phyloP scores from a whole-genome alignment of 1,139 yeast genomes.

The Ogataea hybrid region DNA sequence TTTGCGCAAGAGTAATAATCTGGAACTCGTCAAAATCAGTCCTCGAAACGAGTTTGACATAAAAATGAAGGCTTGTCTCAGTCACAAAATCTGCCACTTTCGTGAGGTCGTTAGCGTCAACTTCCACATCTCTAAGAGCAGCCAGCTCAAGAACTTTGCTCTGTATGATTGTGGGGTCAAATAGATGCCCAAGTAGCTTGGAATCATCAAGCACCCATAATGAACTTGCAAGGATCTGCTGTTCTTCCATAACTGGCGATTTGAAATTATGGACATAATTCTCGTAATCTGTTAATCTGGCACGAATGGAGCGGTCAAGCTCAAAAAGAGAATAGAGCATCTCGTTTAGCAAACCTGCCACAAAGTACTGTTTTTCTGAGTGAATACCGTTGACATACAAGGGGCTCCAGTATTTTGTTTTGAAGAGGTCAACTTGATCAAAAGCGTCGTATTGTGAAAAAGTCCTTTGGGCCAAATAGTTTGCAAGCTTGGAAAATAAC shows the following conservation, averaged over 20 bases:
- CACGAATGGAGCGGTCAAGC: slow-evolving; percentile 4
- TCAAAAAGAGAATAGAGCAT: slow-evolving; percentile 36
- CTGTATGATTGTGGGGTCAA: slow-evolving; percentile 12
- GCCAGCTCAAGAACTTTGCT: slow-evolving; percentile 5
- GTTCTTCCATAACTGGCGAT: neutral
- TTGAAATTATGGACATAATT: slow-evolving; percentile 5
- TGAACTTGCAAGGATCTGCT: slow-evolving; percentile 18
- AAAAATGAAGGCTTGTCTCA: neutral
- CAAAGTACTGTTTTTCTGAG: slow-evolving; percentile 24
- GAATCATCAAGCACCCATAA: slow-evolving; percentile 26
- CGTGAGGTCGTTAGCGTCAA: neutral
- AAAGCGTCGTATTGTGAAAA: slow-evolving; percentile 5
- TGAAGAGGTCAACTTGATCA: slow-evolving; percentile 21
- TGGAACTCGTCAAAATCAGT: neutral
- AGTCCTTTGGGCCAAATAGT: slow-evolving; percentile 36
- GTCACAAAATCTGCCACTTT: neutral
- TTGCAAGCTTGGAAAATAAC: slow-evolving; percentile 40
- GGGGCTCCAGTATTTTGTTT: slow-evolving; percentile 32
- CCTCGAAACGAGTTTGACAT: neutral
- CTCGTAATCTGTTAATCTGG: neutral
- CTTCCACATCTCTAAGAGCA: neutral
- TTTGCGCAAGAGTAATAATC: neutral
- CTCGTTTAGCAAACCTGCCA: slow-evolving; percentile 39
- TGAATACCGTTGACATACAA: slow-evolving; percentile 15
- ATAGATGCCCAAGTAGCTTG: slow-evolving; percentile 14